Base-by-base conservation (phyloP, 1,284 basidiomycete species). In the Meira nashicola region DNA sequence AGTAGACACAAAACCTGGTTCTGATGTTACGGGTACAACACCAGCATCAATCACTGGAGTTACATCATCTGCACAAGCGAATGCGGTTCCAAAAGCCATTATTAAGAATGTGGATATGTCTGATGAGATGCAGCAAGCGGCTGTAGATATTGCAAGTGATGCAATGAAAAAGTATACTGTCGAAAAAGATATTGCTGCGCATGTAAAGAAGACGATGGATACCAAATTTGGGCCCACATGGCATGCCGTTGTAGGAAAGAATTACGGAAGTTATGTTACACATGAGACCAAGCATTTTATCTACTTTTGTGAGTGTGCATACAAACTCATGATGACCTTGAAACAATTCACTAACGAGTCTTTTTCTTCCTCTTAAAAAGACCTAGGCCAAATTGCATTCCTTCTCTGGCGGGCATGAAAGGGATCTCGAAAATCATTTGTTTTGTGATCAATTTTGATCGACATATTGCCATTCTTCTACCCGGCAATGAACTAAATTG, bases 121-220 rank as follows among this genome's bases (percentile, higher is more conserved):
- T 62, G 90, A 95, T 64, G 91, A 95, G 73, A 90, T 96, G 90
- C 92, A 96, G 81, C 87, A 90, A 79, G 87, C 89, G 80, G 87
- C 87, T 66, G 88, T 97, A 70, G 90, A 95, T 74, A 86, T 92
- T 71, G 87, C 92, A 28, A 85, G 85, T 17, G 84, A 86, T 25
- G 91, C 92, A 0, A 84, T 97, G 76, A 88, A 90, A 67, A 89
- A 90, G 80, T 92, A 88, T 82, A 88, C 85, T 79, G 89, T 95
- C 81, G 93, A 96, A 83, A 96, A 95, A 82, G 74, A 98, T 80
- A 92, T 97, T 78, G 94, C 93, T 12, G 92, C 93, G 41, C 87
- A 91, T 80, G 89, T 96, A 84, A 98, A 98, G 85, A 91, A 93
- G 80, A 90, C 94, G 81, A 92, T 95, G 79, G 93, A 98, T 83